These are phyloP conservation scores for Scheffersomyces illinoinensis DNA, from an alignment of 1,139 yeast species.

Conservation along the genomic window DNA sequence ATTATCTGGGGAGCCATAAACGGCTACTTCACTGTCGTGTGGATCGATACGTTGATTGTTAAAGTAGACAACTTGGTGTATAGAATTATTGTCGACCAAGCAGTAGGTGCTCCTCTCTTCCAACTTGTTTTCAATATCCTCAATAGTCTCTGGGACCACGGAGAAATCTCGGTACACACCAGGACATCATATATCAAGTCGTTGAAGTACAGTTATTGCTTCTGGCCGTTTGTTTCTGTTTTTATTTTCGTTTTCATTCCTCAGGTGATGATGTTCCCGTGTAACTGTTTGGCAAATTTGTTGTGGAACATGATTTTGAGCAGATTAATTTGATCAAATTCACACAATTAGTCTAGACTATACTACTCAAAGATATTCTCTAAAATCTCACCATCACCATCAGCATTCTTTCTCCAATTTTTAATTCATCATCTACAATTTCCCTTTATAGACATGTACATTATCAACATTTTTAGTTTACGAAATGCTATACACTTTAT, in stretches of 20 bases:
- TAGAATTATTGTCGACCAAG: conserved; percentile 53
- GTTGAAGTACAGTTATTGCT: conserved; percentile 53
- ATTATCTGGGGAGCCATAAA: conserved; percentile 63
- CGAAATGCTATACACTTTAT: background rate
- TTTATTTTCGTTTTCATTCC: conserved; percentile 52
- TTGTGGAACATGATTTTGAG: conserved; percentile 59
- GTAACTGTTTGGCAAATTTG: conserved; percentile 57
- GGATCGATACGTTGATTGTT: conserved; percentile 53
- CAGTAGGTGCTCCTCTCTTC: conserved; percentile 54
- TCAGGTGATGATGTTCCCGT: conserved; percentile 51
- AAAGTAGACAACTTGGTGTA: conserved; percentile 33
- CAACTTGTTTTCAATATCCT: conserved; percentile 52
- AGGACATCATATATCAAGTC: conserved; percentile 44
- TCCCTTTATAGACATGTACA: background rate
- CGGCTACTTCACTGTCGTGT: conserved; percentile 55
- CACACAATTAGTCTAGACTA: no score
- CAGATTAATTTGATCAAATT: conserved; percentile 14
- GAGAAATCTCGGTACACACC: conserved; percentile 29
- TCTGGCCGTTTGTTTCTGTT: conserved; percentile 61
- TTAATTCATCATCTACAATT: background rate
- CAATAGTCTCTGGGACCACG: conserved; percentile 58
- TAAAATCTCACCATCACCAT: background rate
- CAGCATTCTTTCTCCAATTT: background rate
- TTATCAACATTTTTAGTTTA: background rate
- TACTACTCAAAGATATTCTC: background rate